Conservation (phyloP, 306 rosid genomes). For the Parietaria judaica region DNA sequence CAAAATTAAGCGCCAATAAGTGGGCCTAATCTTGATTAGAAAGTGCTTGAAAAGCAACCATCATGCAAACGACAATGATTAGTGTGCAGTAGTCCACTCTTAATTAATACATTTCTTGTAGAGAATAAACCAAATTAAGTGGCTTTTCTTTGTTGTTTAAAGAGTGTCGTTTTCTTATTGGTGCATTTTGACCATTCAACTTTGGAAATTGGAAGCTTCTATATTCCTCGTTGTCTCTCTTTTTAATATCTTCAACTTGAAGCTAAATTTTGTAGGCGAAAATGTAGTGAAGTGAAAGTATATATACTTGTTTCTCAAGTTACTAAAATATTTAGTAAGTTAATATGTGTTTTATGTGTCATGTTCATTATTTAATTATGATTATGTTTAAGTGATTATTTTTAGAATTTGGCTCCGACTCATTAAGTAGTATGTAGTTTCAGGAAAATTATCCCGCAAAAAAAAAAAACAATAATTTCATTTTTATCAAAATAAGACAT, state of each 20-base stretch:
- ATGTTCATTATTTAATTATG: no score
- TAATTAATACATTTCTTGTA: not conserved
- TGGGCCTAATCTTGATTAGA: not conserved
- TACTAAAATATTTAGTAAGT: not conserved
- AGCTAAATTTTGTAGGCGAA: not conserved
- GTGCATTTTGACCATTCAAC: no score
- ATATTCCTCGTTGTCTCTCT: not conserved
- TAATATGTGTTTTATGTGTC: not conserved
- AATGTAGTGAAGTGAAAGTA: not conserved
- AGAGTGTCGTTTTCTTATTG: not conserved
- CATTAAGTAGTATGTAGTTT: no score
- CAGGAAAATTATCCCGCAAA: no score
- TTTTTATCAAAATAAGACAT: no score
- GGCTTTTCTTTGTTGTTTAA: not conserved
- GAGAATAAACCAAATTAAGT: not conserved
- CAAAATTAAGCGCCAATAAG: not conserved
- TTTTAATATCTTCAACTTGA: not conserved
- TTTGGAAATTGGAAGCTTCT: slow-evolving; percentile 1
- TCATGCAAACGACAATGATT: not conserved
- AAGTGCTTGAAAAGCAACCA: not conserved
- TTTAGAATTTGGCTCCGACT: not conserved
- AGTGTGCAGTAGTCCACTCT: not conserved
- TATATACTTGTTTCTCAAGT: not conserved
- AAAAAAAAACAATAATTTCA: no score
- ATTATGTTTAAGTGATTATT: not conserved